Base-by-base conservation (phyloP, 306 rosid genomes). In the Benincasa hispida region DNA sequence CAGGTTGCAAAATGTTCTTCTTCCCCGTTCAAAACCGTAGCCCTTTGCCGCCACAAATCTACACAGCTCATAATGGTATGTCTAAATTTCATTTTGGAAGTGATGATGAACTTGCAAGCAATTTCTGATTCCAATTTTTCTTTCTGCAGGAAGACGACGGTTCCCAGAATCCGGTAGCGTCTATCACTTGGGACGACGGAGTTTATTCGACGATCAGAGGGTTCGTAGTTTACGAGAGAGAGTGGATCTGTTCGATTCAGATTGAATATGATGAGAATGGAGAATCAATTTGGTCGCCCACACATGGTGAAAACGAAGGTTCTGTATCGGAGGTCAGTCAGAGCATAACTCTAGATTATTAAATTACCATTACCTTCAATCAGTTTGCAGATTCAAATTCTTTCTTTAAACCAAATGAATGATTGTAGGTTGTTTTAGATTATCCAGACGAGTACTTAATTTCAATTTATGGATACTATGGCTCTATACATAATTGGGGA, bases 251-350 rank as follows among this genome's bases (percentile, higher is more conserved):
- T 65, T 65, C 72, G 2, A 65, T 65, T 65, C 72, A 65, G 50
- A 65, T 65, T 65, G 72, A 65, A 37, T 65, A 65, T 37, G 72
- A 65, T 65, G 27, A 9, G 28, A 37, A 65, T 65, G 72, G 72
- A 19, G 50, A 65, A 34, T 65, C 72, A n/a, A 10, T 65, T 65
- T 19, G 28, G 72, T 65, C 72, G 17, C 18, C 28, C 3, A 37
- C 3, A 65, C 72, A 65, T 65, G 72, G 72, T 65, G 27, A 9
- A 35, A 10, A 35, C 28, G 50, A 35, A 8, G 72, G 72, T n/a
- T 65, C 72, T 1, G 21, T 8, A 1, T 65, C 28, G 8, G 72
- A 65, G 51, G 72, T 65, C 28, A 65, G 68, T 57, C 32, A 24
- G 62, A 57, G 28, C 28, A 8, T 21, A 21, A 12, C 5, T 13